Evolutionary conservation across 192 early-diverging fungal species (phyloP), one percentile per base, ranked within the genome.

Genomic region (Mortierella hygrophila): DNA sequence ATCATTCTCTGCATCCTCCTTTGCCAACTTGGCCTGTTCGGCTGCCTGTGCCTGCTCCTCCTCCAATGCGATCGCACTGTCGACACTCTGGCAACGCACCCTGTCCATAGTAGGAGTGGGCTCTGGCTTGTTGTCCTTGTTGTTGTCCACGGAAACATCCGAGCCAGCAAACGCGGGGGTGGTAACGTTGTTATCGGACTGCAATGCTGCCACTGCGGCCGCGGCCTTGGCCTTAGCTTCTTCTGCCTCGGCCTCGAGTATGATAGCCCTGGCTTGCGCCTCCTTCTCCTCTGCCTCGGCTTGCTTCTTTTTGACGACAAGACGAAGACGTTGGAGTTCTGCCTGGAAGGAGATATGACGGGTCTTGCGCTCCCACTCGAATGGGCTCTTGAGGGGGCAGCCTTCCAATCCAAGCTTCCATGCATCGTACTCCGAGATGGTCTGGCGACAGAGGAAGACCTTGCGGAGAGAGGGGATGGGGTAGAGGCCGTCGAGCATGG

Each of bases 341-440:
- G 29, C 32, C 11, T 38, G 38, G 26, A 49, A 74, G 13, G 73
- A n/a, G 37, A 77, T 23, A 23, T 72, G 29, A 23, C 82, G 82
- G 32, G 32, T n/a, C 35, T 72, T 68, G 41, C 29, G 44, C 11
- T 83, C 82, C 82, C 82, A 83, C 55, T 83, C 82, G 10, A 49
- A 42, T 21, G 71, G 47, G 63, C 60, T 42, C 76, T 78, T 83
- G 65, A 68, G 37, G 18, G 29, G 44, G 15, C 32, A 49, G 9
- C 44, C 63, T 44, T 74, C 76, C 32, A 83, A 77, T 21, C 76
- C 76, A 26, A 78, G 29, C 55, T 78, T 70, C 82, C 82, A 83
- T 10, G 76, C 76, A 38, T 78, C 76, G n/a, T 75, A 83, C 18
- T 75, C 18, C 11, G 71, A 78, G 5, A 83, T 7, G 23, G 3